A percentile compares a stretch with the other conserved stretches of the same genome.
phyloP scores from a whole-genome alignment of 1,284 basidiomycete species.

The Caloboletus firmus region DNA sequence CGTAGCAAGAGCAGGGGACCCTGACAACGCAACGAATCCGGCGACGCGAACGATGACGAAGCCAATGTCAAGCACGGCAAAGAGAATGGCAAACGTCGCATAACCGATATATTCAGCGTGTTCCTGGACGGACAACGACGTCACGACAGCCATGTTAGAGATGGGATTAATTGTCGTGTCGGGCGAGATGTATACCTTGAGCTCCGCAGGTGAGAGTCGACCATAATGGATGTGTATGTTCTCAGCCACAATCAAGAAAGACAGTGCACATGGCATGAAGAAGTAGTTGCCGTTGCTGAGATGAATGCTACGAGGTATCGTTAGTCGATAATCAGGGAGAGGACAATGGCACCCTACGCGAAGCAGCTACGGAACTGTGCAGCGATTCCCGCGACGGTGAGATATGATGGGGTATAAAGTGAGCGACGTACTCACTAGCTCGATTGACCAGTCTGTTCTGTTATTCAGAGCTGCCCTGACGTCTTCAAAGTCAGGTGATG shows the following conservation, averaged over 20 bases:
- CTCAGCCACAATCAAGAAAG: too few species aligned
- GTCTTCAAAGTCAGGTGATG: conserved; percentile 23
- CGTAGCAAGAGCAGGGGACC: conserved; percentile 15
- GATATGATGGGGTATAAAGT: background rate
- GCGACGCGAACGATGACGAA: conserved; percentile 19
- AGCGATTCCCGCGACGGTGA: conserved; percentile 1
- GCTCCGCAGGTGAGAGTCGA: conserved; percentile 22
- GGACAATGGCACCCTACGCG: conserved; percentile 10
- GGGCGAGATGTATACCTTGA: conserved; percentile 22
- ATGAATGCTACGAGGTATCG: conserved; percentile 19
- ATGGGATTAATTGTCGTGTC: background rate
- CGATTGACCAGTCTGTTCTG: conserved; percentile 26
- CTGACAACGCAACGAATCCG: conserved; percentile 14
- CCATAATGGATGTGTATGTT: conserved; percentile 25
- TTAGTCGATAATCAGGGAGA: conserved; percentile 1
- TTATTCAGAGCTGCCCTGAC: conserved; percentile 20
- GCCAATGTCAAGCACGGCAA: conserved; percentile 25
- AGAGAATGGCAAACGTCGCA: conserved; percentile 17
- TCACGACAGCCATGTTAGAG: background rate
- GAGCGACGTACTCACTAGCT: conserved; percentile 16
- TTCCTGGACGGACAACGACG: conserved; percentile 13
- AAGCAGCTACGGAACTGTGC: conserved; percentile 27
- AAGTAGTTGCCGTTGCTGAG: conserved; percentile 16
- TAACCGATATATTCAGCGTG: conserved; percentile 14
- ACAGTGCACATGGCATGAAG: conserved; percentile 13